phyloP scores from a whole-genome alignment of 345 rosid species.

The Leavenworthia alabamica region DNA sequence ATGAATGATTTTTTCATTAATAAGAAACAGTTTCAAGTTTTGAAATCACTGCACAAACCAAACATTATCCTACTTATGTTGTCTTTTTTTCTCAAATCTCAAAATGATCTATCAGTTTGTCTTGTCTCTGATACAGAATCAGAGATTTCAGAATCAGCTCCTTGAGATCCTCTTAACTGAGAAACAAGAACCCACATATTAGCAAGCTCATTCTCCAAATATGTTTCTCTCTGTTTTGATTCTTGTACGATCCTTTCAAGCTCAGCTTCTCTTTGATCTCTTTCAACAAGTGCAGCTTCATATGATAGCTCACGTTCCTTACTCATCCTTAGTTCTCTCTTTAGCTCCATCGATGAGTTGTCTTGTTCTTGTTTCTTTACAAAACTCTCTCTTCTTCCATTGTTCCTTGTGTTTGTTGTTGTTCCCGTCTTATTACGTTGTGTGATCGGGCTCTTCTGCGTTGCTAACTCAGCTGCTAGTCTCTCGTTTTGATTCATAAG shows the following conservation, averaged over 20 bases:
- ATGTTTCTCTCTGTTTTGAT: constrained; percentile 92
- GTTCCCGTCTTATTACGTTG: constrained; percentile 45
- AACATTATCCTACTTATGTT: constrained; percentile 2
- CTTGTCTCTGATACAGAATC: constrained; percentile 35
- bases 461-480: constrained; percentile 59
- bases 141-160: constrained; percentile 38
- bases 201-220: constrained; percentile 95
- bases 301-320: constrained; percentile 77
- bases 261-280: constrained; percentile 72
- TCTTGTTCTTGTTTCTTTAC: constrained; percentile 61
- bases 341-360: constrained; percentile 54
- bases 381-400: constrained; percentile 45
- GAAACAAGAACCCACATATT: constrained; percentile 99
- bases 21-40: neutral
- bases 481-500: constrained; percentile 89
- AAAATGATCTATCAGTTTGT: constrained; percentile 24
- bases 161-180: constrained; percentile 68
- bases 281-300: constrained; percentile 76
- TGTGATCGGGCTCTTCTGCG: constrained; percentile 51
- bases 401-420: constrained; percentile 49
- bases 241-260: constrained; percentile 78
- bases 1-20: neutral
- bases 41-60: constrained; percentile 26
- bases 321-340: constrained; percentile 68
- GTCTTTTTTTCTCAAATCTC: constrained; percentile 20